Evolutionary conservation across 1,284 basidiomycete species (phyloP).

Genomic region (Trametes sp.): DNA sequence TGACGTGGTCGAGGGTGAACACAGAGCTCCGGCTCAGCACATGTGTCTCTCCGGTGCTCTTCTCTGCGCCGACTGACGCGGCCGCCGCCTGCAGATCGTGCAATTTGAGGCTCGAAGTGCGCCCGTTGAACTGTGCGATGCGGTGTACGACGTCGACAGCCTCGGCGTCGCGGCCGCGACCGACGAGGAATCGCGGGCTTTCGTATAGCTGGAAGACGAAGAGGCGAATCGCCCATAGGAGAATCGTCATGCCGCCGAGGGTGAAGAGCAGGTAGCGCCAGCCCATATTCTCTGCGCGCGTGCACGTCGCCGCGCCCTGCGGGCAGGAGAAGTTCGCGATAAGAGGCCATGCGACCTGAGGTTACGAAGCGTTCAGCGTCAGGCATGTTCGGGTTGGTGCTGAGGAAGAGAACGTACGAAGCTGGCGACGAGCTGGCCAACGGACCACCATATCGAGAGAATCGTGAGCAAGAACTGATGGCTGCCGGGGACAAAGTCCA

Average conservation of each 20-base stretch:
- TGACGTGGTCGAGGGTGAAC: slow-evolving; percentile 53
- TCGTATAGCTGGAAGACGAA: slow-evolving; percentile 67
- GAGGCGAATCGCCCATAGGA: slow-evolving; percentile 65
- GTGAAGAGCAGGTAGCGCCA: slow-evolving; percentile 65
- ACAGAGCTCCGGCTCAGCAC: slow-evolving; percentile 48
- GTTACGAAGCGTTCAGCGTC: not conserved
- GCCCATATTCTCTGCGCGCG: slow-evolving; percentile 57
- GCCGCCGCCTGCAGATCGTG: slow-evolving; percentile 47
- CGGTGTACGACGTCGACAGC: slow-evolving; percentile 66
- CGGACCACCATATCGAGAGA: slow-evolving; percentile 76
- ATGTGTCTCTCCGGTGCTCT: slow-evolving; percentile 23
- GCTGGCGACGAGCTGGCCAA: slow-evolving; percentile 70
- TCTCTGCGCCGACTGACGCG: slow-evolving; percentile 12
- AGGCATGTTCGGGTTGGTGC: too few species aligned
- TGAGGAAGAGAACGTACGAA: slow-evolving; percentile 52
- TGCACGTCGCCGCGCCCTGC: slow-evolving; percentile 43
- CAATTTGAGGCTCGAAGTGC: slow-evolving; percentile 46
- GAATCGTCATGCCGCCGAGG: slow-evolving; percentile 57
- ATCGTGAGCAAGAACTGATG: slow-evolving; percentile 76
- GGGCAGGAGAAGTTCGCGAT: slow-evolving; percentile 58
- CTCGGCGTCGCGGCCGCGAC: slow-evolving; percentile 66
- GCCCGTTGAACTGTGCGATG: slow-evolving; percentile 68
- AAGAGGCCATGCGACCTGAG: slow-evolving; percentile 56
- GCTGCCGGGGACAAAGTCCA: slow-evolving; percentile 71
- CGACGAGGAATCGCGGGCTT: slow-evolving; percentile 69